Evolutionary conservation across 208 protist genomes (phyloP), one percentile per base, ranked within the genome.

Genomic region (Leptomonas pyrrhocoris): DNA sequence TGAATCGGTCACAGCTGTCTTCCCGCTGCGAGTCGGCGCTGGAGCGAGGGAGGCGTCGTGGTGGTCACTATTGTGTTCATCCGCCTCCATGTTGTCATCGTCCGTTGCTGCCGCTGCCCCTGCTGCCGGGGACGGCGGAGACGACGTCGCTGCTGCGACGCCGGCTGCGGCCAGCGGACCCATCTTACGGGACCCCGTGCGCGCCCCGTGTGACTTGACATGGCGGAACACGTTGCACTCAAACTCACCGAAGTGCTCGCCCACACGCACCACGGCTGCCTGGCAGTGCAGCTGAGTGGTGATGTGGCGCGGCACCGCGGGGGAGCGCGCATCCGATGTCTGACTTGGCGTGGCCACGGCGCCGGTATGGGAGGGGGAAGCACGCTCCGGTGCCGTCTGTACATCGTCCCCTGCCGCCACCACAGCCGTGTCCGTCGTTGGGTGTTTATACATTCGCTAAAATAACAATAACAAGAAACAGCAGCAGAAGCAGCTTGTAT

Each of bases 191-290:
- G 55, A 30, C 45, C n/a, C 19, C 63, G 28, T 28, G 46, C 43
- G 16, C 16, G 34, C 42, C 50, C 13, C 75, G 23, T 28, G 3
- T 0, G 65, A 3, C 25, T 27, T 34, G 7, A 11, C 43, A 38
- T 25, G 65, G 15, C 63, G 66, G 54, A 57, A 58, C n/a, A 66
- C 85, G 57, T 55, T 81, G 63, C 73, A 94, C 81, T 31, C 85
- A 74, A 97, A 96, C 82, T 97, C 92, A 7, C 78, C 92, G 68
- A 97, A 96, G 5, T 86, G 73, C 67, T 97, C 94, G 13, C 88
- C 94, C 56, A 96, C 84, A 66, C 85, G 84, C 31, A 86, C 48
- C 45, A 97, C 89, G 53, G 89, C 86, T 68, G 88, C 84, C 80
- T 94, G 81, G 86, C 88, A 97, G 74, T 83, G 67, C 81, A 92